phyloP scores from a whole-genome alignment of 1,284 basidiomycete species.

The Rhizoctonia solani region DNA sequence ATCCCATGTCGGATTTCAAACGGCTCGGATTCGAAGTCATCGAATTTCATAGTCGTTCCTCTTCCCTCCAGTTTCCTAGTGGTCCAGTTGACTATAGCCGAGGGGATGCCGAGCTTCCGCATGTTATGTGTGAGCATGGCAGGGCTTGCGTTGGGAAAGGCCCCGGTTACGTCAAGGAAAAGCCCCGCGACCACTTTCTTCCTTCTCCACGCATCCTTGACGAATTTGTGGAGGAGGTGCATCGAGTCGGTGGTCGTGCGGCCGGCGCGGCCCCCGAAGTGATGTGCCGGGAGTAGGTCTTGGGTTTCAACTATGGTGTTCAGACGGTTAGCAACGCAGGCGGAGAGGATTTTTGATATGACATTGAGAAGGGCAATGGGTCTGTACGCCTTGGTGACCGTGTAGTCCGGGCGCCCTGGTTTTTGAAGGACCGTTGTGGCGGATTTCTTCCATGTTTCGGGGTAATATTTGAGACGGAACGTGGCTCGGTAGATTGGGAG shows the following conservation, averaged over 20 bases:
- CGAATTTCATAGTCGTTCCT: too few relatives aligned
- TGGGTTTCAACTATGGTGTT: constrained; percentile 10
- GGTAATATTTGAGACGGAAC: constrained; percentile 24
- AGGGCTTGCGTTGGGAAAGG: constrained; percentile 45
- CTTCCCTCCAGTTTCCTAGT: constrained; percentile 36
- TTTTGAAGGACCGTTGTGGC: constrained; percentile 32
- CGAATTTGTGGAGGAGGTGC: constrained; percentile 6
- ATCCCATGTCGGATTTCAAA: constrained; percentile 44
- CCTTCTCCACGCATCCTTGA: constrained; percentile 37
- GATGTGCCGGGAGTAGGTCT: constrained; percentile 29
- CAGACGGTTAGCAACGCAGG: constrained; percentile 1
- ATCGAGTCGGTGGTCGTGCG: constrained; percentile 32
- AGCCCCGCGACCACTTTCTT: constrained; percentile 29
- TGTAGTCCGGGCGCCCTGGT: constrained; percentile 35
- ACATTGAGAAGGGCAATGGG: constrained; percentile 38
- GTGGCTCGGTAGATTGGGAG: constrained; percentile 34
- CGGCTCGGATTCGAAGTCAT: not conserved
- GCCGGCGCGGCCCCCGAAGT: constrained; percentile 34
- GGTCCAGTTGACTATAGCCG: constrained; percentile 38
- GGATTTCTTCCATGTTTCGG: constrained; percentile 23
- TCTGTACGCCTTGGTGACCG: constrained; percentile 33
- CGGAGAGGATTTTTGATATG: constrained; percentile 26
- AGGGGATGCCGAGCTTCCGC: constrained; percentile 43
- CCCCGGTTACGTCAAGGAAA: constrained; percentile 39
- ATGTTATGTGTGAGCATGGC: constrained; percentile 46